Evolutionary conservation across 768 basidiomycete species (phyloP).

Genomic region (Myochromella boudieri): DNA sequence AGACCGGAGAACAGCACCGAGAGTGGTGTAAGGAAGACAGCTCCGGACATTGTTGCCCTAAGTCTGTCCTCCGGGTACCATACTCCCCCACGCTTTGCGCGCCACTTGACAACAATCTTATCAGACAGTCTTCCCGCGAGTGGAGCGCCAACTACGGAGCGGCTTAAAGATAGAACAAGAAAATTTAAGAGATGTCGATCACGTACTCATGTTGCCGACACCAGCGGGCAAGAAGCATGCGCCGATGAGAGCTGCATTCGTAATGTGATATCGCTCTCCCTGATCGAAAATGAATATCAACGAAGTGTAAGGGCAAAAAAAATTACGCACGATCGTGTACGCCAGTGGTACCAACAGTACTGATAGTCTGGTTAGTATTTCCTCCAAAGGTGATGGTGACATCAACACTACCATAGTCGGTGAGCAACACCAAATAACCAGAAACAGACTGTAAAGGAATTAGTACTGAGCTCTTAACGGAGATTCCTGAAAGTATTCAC

Average conservation of each 20-base stretch:
- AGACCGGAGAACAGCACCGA: slow-evolving; percentile 51
- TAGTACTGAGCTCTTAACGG: background rate
- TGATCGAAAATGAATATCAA: slow-evolving; percentile 20
- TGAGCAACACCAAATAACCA: slow-evolving; percentile 27
- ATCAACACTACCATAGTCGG: slow-evolving; percentile 41
- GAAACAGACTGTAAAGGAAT: slow-evolving; percentile 26
- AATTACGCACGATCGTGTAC: slow-evolving; percentile 57
- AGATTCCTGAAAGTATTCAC: slow-evolving; percentile 34
- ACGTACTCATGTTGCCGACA: slow-evolving; percentile 57
- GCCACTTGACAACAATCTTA: slow-evolving; percentile 44
- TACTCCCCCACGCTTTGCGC: slow-evolving; percentile 45
- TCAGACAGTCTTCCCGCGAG: slow-evolving; percentile 63
- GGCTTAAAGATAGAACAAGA: background rate
- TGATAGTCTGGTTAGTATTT: slow-evolving; percentile 27
- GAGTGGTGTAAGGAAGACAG: slow-evolving; percentile 49
- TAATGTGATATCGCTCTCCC: slow-evolving; percentile 57
- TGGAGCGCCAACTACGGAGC: slow-evolving; percentile 56
- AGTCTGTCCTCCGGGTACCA: slow-evolving; percentile 75
- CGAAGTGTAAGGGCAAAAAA: background rate
- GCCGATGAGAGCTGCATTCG: slow-evolving; percentile 57
- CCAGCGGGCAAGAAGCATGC: slow-evolving; percentile 62
- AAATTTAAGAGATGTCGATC: background rate
- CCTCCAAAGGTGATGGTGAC: slow-evolving; percentile 13
- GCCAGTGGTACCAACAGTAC: slow-evolving; percentile 61
- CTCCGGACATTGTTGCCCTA: slow-evolving; percentile 47